phyloP scores from a whole-genome alignment of 1,284 basidiomycete species.

The Cryptococcus maquisensis region DNA sequence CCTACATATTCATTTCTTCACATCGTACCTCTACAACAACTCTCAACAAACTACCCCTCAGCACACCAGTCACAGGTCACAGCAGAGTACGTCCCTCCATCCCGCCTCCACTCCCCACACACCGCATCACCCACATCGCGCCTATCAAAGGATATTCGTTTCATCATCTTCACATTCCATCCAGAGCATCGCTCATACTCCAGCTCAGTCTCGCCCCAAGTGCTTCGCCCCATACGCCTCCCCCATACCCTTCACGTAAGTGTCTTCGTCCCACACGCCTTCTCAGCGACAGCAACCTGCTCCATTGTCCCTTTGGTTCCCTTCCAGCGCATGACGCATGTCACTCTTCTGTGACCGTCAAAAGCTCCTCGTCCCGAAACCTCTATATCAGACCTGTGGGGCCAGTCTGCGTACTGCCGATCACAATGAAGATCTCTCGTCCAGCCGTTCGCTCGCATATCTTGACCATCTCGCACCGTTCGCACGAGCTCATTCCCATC shows the following conservation, averaged over 20 bases:
- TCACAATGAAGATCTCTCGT: too few species aligned
- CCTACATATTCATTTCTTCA: neutral
- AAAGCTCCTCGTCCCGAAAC: too few species aligned
- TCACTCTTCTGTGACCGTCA: neutral
- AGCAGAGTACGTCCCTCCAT: neutral
- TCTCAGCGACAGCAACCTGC: neutral
- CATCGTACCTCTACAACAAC: too few species aligned
- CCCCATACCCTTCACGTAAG: neutral
- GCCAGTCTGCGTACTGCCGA: too few species aligned
- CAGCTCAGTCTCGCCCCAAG: too few species aligned
- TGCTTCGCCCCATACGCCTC: neutral
- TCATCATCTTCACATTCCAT: neutral
- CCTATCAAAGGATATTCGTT: neutral
- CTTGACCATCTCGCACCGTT: too few species aligned
- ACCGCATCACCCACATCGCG: neutral
- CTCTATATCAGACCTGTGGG: too few species aligned
- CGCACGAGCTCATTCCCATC: too few species aligned
- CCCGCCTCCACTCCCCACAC: neutral
- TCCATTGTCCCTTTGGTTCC: neutral
- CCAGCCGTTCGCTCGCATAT: too few species aligned
- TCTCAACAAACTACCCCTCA: too few species aligned
- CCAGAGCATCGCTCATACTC: too few species aligned
- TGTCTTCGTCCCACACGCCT: neutral
- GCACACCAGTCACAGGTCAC: neutral
- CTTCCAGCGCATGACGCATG: too few species aligned